Evolutionary conservation across 345 rosid genomes (phyloP), one percentile per base, ranked within the genome.

Genomic region (Firmiana major): DNA sequence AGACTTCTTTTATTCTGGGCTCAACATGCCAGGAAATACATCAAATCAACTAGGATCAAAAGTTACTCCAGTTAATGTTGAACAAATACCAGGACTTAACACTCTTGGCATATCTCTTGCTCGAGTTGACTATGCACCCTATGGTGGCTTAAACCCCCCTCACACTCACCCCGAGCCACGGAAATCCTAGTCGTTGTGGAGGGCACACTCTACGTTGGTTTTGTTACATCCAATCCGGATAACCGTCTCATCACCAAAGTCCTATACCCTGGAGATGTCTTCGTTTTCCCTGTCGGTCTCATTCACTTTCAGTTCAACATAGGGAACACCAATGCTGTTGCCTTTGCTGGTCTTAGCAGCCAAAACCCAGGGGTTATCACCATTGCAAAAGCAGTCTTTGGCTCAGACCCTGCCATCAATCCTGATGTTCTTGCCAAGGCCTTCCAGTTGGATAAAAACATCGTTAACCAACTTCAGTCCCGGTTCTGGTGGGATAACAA

Each of bases 131-230:
- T 78, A 3, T 9, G 83, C 64, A 3, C 67, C 79, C 0, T 13
- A 86, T 82, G 75, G 72, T 11, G 86, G 89, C 6, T 82, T 82
- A n/a, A 84, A 81, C 72, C 86, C 88, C 81, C 88, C 84, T 1
- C 88, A 81, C 81, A 73, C 38, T 72, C 85, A 86, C 66, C 84
- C 2, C 74, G 86, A 40, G 83, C 80, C 31, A 36, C 78, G 0
- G 83, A 84, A 76, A 71, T 85, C 0, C 69, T 84, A 46, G 49
- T 79, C 0, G 79, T 84, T 21, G 43, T 76, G 74, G 81, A 84
- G 69, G 87, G 89, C 66, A 82, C 75, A 31, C 77, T 86, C 51
- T 79, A 75, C 3, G 80, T 80, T 28, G 89, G 89, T 16, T 86
- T 86, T 62, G 60, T 84, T 58, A 79, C 81, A 48, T 84, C 89